Base-by-base conservation (phyloP, 2,329 filamentous ascomycete genomes). In the Sporothrix brasiliensis region DNA sequence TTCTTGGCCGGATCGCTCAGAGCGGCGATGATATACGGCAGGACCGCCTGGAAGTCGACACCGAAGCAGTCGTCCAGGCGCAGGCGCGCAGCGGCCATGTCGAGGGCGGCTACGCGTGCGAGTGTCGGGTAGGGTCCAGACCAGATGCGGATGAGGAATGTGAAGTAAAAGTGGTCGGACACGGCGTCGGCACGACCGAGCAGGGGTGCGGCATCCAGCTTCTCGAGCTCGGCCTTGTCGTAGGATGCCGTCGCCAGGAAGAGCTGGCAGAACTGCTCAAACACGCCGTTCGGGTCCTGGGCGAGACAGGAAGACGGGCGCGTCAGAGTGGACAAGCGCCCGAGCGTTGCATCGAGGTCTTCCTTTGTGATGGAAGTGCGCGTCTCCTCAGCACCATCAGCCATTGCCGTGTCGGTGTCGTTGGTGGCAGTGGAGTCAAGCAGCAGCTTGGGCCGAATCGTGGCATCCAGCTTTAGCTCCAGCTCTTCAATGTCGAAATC, bases 1-100 rank as follows among this genome's bases (percentile, higher is more conserved):
- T 88, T 88, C 73, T 90, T 89, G 1, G 92, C 92, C 5, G 88
- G 81, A 78, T 98, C 94, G 30, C 88, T 84, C 21, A 98, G 85
- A 27, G 91, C 91, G 50, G 86, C 83, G 60, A 97, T 81, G 44
- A 90, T 83, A 79, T 97, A 97, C 2, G 94, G 94, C n/a, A 97
- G 77, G 21, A 97, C 78, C 13, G 88, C 87, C 77, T 98, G 94
- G 65, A 94, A 84, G 77, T 97, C 91, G 9, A 86, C 77, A 24
- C 82, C 81, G 27, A 77, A 78, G 69, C 81, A 83, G 71, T 85
- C 83, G 16, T 80, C 79, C 11, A 80, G 79, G 68, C 87, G 86
- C 21, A 93, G 78, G 34, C 84, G 83, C 41, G 83, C 83, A 71
- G 88, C 87, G 16, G 88, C 85, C 76, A 88, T 84, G 53, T 89